phyloP scores from a whole-genome alignment of 495 filamentous ascomycete species.

The Talaromyces nanjingensis region DNA sequence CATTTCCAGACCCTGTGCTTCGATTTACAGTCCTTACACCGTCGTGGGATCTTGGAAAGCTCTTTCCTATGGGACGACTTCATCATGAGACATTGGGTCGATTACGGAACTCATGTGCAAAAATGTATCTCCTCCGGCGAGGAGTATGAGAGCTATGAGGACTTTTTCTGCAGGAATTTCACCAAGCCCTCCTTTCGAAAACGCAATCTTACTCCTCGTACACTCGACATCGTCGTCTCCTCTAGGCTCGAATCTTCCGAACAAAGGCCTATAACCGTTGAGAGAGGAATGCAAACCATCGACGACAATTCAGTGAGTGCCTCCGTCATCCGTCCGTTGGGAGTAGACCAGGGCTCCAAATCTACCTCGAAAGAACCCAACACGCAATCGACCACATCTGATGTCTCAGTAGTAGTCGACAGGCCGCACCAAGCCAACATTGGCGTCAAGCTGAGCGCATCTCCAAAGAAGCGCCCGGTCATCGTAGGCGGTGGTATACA shows the following conservation, averaged over 20 bases:
- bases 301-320: background rate
- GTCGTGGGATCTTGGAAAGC: conserved; percentile 30
- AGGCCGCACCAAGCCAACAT: background rate
- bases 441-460: background rate
- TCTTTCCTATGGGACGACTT: conserved; percentile 64
- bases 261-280: background rate
- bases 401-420: background rate
- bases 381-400: background rate
- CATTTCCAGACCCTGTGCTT: conserved; percentile 50
- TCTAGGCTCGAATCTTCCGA: conserved; percentile 17
- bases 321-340: background rate
- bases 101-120: conserved; percentile 30
- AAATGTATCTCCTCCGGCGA: conserved; percentile 14
- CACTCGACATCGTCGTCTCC: conserved; percentile 20
- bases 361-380: background rate
- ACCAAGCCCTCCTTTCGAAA: conserved; percentile 27
- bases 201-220: conserved; percentile 25
- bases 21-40: conserved; percentile 43
- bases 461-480: background rate
- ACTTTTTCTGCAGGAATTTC: conserved; percentile 24
- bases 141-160: conserved; percentile 24
- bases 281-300: background rate
- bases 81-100: conserved; percentile 40
- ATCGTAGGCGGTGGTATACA: background rate
- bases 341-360: background rate